Conservation (phyloP, 495 filamentous ascomycete species). For the Daldinia loculata region DNA sequence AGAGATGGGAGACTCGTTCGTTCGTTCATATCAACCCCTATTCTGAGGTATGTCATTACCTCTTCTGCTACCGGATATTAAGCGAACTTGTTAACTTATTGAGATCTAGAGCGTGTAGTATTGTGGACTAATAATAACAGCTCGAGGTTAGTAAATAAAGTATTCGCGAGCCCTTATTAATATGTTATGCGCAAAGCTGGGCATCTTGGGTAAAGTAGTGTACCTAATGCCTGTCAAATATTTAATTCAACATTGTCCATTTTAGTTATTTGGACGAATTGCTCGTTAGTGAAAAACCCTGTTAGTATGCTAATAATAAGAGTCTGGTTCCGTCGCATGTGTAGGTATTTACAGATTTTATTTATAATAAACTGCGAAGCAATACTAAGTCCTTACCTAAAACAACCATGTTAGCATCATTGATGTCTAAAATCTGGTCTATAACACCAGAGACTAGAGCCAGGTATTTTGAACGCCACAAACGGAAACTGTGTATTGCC, state of each 20-base stretch:
- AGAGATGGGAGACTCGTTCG: background rate
- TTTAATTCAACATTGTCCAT: background rate
- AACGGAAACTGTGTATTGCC: constrained; percentile 37
- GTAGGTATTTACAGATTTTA: background rate
- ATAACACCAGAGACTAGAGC: background rate
- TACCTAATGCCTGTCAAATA: background rate
- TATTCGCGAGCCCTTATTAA: background rate
- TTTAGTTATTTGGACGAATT: background rate
- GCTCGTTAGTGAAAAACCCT: background rate
- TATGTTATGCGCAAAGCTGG: background rate
- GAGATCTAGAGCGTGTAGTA: background rate
- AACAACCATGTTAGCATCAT: background rate
- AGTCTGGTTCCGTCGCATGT: too few relatives aligned
- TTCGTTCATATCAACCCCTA: background rate
- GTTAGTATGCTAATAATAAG: background rate
- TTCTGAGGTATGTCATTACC: background rate
- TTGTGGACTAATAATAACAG: background rate
- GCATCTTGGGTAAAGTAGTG: background rate
- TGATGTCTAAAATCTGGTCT: background rate
- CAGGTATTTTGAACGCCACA: constrained; percentile 29
- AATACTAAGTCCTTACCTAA: background rate
- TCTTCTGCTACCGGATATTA: background rate
- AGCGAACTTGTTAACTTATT: background rate
- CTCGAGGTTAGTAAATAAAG: background rate
- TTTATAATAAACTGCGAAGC: background rate